Conservation (phyloP, 2,329 filamentous ascomycete genomes). For the Dryadomyces quercus-mongolicae region DNA sequence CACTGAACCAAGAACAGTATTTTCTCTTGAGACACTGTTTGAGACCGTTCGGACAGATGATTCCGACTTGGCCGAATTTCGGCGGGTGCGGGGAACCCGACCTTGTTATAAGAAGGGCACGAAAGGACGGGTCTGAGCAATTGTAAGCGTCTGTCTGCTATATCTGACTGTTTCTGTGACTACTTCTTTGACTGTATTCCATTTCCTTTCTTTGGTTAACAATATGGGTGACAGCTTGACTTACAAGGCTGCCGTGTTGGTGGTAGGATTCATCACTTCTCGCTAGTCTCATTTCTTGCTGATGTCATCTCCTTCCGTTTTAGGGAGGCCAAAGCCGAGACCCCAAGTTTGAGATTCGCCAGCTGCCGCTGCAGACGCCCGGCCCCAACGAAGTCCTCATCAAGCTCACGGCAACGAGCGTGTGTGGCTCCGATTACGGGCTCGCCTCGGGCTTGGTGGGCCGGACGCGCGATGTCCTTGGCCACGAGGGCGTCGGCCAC, state of each 20-base stretch:
- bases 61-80: no score
- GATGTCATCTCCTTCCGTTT: no score
- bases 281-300: neutral
- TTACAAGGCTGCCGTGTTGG: constrained; percentile 8
- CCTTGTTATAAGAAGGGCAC: no score
- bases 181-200: no score
- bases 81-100: no score
- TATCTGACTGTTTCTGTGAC: no score
- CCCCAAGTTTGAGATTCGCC: constrained; percentile 13
- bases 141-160: no score
- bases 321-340: constrained; percentile 3
- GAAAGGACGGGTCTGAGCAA: no score
- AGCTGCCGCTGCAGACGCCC: constrained; percentile 15
- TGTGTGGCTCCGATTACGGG: constrained; percentile 27
- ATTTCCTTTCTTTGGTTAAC: no score
- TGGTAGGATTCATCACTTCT: constrained; percentile 3
- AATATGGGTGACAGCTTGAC: neutral
- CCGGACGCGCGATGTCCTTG: constrained; percentile 21
- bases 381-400: constrained; percentile 22
- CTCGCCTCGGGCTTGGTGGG: constrained; percentile 26
- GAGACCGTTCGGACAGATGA: no score
- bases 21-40: no score
- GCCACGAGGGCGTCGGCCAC: constrained; percentile 32
- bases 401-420: constrained; percentile 20
- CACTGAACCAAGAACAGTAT: no score